These are phyloP conservation scores for Leccinum fibrillosum DNA, from an alignment of 768 basidiomycete species.

Conservation along the genomic window DNA sequence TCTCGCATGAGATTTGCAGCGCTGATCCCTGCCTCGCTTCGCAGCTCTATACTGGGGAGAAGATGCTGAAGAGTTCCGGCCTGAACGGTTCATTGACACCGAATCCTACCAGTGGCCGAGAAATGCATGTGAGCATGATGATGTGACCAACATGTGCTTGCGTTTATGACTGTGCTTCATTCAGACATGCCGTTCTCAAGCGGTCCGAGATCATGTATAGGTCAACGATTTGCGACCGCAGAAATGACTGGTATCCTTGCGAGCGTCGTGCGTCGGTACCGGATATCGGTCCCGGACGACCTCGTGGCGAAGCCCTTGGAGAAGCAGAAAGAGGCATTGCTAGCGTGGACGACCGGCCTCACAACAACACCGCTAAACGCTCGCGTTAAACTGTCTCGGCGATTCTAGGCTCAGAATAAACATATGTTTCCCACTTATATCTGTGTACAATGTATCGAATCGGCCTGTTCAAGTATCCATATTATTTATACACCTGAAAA, in stretches of 20 bases:
- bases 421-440: not conserved
- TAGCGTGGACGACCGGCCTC: constrained; percentile 37
- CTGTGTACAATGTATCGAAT: not conserved
- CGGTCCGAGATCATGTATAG: constrained; percentile 47
- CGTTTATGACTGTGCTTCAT: not conserved
- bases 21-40: not conserved
- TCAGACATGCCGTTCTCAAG: constrained; percentile 45
- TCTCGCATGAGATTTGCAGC: not conserved
- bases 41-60: constrained; percentile 50
- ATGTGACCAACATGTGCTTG: not conserved
- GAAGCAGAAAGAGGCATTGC: constrained; percentile 33
- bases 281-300: constrained; percentile 38
- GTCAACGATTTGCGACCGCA: constrained; percentile 44
- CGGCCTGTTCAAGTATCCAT: not conserved
- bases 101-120: constrained; percentile 34
- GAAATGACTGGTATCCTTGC: constrained; percentile 44
- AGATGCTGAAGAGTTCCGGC: constrained; percentile 43
- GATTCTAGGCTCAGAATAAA: constrained; percentile 1
- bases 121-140: constrained; percentile 12
- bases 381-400: constrained; percentile 21
- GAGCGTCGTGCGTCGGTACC: constrained; percentile 39
- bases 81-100: constrained; percentile 50
- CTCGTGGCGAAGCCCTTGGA: constrained; percentile 26
- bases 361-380: constrained; percentile 35
- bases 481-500: not conserved